A percentile compares a stretch with the other conserved stretches of the same genome.
Evolutionary conservation across 2,329 filamentous ascomycete species (phyloP).

Genomic region (Phialocephala subalpina): DNA sequence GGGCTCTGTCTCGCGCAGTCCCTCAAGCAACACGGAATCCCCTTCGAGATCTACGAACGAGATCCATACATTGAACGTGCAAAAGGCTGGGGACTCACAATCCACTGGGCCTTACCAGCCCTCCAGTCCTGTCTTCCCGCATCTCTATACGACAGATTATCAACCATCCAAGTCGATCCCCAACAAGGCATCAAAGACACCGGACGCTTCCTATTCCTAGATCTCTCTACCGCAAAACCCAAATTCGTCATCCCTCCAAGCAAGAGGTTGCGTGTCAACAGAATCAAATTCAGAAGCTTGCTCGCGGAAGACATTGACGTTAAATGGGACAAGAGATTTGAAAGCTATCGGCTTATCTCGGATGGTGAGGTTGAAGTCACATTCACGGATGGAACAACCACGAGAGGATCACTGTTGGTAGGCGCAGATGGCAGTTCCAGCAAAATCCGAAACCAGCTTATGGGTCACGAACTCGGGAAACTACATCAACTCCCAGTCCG

Average conservation of each 20-base stretch:
- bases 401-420: constrained; percentile 53
- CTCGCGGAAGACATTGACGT: constrained; percentile 56
- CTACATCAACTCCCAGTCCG: constrained; percentile 53
- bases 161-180: constrained; percentile 62
- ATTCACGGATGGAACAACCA: constrained; percentile 56
- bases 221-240: constrained; percentile 59
- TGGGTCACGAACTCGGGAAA: constrained; percentile 48
- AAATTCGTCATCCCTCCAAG: constrained; percentile 54
- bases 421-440: constrained; percentile 61
- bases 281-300: constrained; percentile 55
- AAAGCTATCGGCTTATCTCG: constrained; percentile 41
- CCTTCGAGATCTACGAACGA: constrained; percentile 65
- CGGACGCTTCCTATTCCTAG: constrained; percentile 62
- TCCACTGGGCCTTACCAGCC: constrained; percentile 67
- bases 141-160: constrained; percentile 53
- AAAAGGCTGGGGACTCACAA: constrained; percentile 68
- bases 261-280: constrained; percentile 55
- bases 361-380: constrained; percentile 48
- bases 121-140: constrained; percentile 60
- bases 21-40: constrained; percentile 43
- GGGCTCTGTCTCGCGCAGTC: constrained; percentile 45
- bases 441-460: constrained; percentile 45
- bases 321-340: constrained; percentile 52
- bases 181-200: constrained; percentile 55
- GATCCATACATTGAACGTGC: constrained; percentile 56